Percentiles rank a stretch among this genome's conserved stretches.
These are phyloP conservation scores for Sphagnum contortum DNA, from an alignment of 225 moss, liverwort and hornwort species.

Conservation along the genomic window DNA sequence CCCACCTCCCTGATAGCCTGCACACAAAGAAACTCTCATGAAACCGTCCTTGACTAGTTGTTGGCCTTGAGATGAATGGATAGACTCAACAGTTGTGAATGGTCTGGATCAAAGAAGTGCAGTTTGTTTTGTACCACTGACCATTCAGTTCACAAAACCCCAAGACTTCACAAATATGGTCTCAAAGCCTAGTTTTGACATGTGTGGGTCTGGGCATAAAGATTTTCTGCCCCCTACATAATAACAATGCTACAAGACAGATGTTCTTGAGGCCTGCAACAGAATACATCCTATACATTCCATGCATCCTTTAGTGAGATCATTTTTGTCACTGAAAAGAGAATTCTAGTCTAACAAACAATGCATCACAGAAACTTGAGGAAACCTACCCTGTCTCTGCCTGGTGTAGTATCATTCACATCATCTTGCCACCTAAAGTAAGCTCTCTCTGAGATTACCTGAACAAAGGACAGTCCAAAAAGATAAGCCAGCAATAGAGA, in stretches of 20 bases:
- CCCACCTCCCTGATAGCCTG: constrained; percentile 86
- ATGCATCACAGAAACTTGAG: background rate
- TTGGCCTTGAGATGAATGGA: background rate
- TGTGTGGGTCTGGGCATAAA: no score
- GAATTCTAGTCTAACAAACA: background rate
- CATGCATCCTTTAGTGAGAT: no score
- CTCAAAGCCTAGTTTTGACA: no score
- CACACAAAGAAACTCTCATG: background rate
- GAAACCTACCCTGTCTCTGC: constrained; percentile 84
- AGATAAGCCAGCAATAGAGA: no score
- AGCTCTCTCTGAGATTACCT: constrained; percentile 78
- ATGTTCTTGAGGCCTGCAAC: background rate
- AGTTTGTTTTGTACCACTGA: no score
- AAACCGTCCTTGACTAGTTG: background rate
- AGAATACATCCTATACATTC: background rate
- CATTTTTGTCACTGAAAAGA: background rate
- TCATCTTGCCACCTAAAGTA: constrained; percentile 85
- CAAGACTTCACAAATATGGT: no score
- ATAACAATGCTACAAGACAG: background rate
- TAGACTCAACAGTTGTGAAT: background rate
- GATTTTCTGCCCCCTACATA: no score
- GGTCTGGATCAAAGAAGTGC: no score
- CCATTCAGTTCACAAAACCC: no score
- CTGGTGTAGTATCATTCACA: constrained; percentile 84
- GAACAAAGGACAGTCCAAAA: background rate